phyloP scores from a whole-genome alignment of 2,329 filamentous ascomycete genomes.

The Chaetomium olivaceum region DNA sequence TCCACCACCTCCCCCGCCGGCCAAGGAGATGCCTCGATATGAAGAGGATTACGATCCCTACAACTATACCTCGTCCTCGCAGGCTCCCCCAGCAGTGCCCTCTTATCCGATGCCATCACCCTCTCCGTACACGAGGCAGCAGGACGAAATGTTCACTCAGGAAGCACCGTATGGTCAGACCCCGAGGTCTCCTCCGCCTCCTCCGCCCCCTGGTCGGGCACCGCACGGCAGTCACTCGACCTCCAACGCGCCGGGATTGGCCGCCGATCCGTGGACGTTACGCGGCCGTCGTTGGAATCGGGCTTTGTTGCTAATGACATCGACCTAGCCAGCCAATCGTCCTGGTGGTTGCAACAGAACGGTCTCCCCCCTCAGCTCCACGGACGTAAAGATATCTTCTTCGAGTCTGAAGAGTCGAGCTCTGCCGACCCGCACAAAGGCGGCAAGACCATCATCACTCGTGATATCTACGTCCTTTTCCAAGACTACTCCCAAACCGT shows the following conservation, averaged over 20 bases:
- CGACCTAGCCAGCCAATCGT: constrained; percentile 70
- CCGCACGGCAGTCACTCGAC: constrained; percentile 64
- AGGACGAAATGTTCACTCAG: constrained; percentile 52
- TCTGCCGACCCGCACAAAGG: constrained; percentile 61
- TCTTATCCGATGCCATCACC: constrained; percentile 38
- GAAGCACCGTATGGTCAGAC: constrained; percentile 47
- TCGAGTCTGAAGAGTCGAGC: constrained; percentile 77
- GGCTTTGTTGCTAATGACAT: constrained; percentile 87
- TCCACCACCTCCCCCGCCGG: constrained; percentile 64
- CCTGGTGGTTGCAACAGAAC: constrained; percentile 87
- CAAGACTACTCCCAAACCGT: constrained; percentile 96
- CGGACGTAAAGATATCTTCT: constrained; percentile 77
- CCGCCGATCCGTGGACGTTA: constrained; percentile 70
- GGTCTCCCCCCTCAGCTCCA: constrained; percentile 80
- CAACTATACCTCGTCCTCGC: constrained; percentile 49
- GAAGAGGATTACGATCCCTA: constrained; percentile 71
- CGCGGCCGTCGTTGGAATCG: constrained; percentile 72
- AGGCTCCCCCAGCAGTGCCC: constrained; percentile 32
- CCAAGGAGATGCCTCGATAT: constrained; percentile 44
- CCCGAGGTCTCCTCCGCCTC: constrained; percentile 47
- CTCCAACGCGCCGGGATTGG: constrained; percentile 52
- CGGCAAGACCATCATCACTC: constrained; percentile 70
- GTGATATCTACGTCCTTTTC: constrained; percentile 84
- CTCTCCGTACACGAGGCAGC: constrained; percentile 43
- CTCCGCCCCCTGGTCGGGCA: constrained; percentile 40